A percentile compares a stretch with the other conserved stretches of the same genome.
Evolutionary conservation across 2,329 filamentous ascomycete genomes (phyloP).

Genomic region (Aspergillus floridensis): DNA sequence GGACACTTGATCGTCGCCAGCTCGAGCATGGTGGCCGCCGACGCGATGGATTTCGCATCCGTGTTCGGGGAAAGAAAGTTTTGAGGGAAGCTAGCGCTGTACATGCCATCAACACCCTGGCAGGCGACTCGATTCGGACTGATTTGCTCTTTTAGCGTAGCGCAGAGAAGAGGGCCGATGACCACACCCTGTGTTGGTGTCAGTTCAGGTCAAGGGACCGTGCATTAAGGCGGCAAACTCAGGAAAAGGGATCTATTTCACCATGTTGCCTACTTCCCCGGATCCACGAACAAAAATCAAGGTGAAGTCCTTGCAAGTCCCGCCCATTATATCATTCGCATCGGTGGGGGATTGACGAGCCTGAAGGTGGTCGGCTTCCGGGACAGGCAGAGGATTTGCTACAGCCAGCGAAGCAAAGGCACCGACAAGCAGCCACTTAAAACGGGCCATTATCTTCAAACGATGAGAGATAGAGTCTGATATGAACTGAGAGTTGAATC

Average conservation of each 20-base stretch:
- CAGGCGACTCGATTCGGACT: slow-evolving; percentile 31
- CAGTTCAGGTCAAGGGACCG: not conserved
- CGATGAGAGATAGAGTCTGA: not conserved
- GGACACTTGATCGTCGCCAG: slow-evolving; percentile 46
- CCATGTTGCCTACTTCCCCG: slow-evolving; percentile 41
- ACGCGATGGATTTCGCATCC: slow-evolving; percentile 34
- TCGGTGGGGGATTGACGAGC: slow-evolving; percentile 10
- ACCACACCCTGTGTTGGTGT: slow-evolving; percentile 24
- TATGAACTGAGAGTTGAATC: too few species aligned
- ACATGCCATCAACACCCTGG: slow-evolving; percentile 47
- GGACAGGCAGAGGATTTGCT: slow-evolving; percentile 13
- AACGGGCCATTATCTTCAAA: slow-evolving; percentile 9
- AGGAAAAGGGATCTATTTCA: slow-evolving; percentile 7
- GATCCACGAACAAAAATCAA: slow-evolving; percentile 45
- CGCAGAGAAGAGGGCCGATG: slow-evolving; percentile 31
- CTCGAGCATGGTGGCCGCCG: slow-evolving; percentile 42
- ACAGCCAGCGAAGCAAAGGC: slow-evolving; percentile 15
- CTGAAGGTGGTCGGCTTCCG: not conserved
- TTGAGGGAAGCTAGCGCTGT: slow-evolving; percentile 35
- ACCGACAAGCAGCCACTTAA: slow-evolving; percentile 15
- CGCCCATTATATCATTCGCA: slow-evolving; percentile 37
- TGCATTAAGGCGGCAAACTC: too few species aligned
- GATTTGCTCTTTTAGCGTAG: slow-evolving; percentile 22
- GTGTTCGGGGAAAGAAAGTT: slow-evolving; percentile 44
- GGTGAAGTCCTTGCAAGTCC: slow-evolving; percentile 37